A percentile compares a stretch with the other conserved stretches of the same genome.
Evolutionary conservation across 495 filamentous ascomycete genomes (phyloP).

Genomic region (Elasticomyces elasticus): DNA sequence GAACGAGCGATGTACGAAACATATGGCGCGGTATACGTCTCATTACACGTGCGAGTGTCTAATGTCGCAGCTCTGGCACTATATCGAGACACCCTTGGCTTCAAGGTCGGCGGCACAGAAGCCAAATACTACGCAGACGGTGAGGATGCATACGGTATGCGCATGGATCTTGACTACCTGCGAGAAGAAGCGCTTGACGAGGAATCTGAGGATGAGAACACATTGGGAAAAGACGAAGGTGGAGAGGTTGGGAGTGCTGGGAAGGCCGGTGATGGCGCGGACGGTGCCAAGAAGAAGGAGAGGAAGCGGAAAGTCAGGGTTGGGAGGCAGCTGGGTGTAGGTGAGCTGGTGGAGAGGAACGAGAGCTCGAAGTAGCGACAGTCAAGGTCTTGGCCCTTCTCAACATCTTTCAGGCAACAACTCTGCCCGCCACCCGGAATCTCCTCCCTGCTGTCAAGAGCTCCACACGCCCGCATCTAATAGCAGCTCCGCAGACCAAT

Average conservation of each 20-base stretch:
- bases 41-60: constrained; percentile 85
- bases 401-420: too few species aligned
- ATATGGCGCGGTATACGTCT: constrained; percentile 83
- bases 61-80: constrained; percentile 84
- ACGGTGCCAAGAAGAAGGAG: constrained; percentile 34
- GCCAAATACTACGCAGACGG: constrained; percentile 95
- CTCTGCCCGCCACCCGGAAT: too few species aligned
- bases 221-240: constrained; percentile 31
- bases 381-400: too few species aligned
- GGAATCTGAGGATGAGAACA: constrained; percentile 42
- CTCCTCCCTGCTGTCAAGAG: too few species aligned
- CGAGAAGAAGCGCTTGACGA: constrained; percentile 37
- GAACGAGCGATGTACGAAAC: constrained; percentile 95
- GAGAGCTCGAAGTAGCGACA: constrained; percentile 6
- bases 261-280: constrained; percentile 31
- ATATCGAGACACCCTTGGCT: constrained; percentile 87
- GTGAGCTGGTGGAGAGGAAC: constrained; percentile 64
- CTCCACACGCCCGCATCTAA: too few species aligned
- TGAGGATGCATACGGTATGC: constrained; percentile 93
- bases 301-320: constrained; percentile 61
- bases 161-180: constrained; percentile 64
- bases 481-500: too few species aligned
- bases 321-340: constrained; percentile 68
- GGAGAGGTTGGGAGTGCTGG: constrained; percentile 30
- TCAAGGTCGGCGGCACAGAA: constrained; percentile 84